Base-by-base conservation (phyloP, 768 basidiomycete genomes). In the Leccinum arenicola region DNA sequence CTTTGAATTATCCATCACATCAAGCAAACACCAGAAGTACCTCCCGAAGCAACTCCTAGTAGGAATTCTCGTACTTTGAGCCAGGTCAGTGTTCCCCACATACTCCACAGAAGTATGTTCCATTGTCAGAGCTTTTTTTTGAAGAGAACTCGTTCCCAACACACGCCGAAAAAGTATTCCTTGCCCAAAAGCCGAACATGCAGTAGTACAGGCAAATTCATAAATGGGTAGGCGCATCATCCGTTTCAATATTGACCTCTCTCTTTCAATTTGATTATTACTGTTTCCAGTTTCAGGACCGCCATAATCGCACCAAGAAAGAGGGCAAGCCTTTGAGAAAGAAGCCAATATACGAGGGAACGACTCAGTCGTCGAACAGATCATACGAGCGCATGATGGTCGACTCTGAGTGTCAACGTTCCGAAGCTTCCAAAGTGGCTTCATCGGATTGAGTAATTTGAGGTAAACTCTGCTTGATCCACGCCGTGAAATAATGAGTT, bases 131-230 rank as follows among this genome's bases (percentile, higher is more conserved):
- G 27, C 25, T 36, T 3, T 65, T 66, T 35, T 65, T 65, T 3
- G 52, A 62, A 0, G 60, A 58, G 6, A 66, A 65, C 3, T 45
- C 60, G 0, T 66, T 66, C 0, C 64, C 60, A 0, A 51, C 64
- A 0, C 64, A 58, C 1, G 64, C 56, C 0, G 64, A 65, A 12
- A 65, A 65, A 2, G 0, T 49, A 0, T 66, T 66, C 14, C 64
- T 65, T 1, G 60, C 64, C 2, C 36, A 56, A 0, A 61, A 58
- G 3, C 56, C 64, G 0, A 29, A 54, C 0, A 65, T 65, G 60
- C 3, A 27, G 27, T n/a, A 57, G 0, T 65, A 66, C 5, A 58
- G 36, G 15, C 64, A 65, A 66, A 63, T 65, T 0, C 64, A 65
- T n/a, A 57, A 62, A 8, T 65, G 64, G 64, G 31, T 65, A 1